These are phyloP conservation scores for Nicotiana sylvestris DNA, from an alignment of 257 asterid genomes.

Conservation along the genomic window DNA sequence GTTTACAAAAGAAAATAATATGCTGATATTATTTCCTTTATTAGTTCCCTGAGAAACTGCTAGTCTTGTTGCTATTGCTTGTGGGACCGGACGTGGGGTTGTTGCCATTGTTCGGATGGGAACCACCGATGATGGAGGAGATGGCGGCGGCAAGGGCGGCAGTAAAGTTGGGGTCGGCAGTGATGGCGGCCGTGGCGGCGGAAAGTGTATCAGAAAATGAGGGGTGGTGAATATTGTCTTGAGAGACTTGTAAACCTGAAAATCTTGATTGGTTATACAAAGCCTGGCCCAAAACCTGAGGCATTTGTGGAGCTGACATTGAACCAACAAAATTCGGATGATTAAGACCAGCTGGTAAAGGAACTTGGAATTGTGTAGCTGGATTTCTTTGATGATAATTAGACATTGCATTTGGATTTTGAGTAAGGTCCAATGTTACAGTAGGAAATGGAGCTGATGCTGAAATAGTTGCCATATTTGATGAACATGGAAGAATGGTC, in stretches of 20 bases:
- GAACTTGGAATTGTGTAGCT: conserved; percentile 44
- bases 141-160: conserved; percentile 92
- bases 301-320: conserved; percentile 23
- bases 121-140: conserved; percentile 67
- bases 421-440: conserved; percentile 87
- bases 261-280: conserved; percentile 72
- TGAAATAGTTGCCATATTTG: conserved; percentile 87
- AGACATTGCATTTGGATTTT: conserved; percentile 41
- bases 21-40: conserved; percentile 3
- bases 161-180: conserved; percentile 82
- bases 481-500: conserved; percentile 62
- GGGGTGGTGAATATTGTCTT: conserved; percentile 12
- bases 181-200: conserved; percentile 79
- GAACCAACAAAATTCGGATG: conserved; percentile 18
- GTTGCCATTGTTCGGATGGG: conserved; percentile 28
- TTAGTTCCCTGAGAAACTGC: conserved; percentile 38
- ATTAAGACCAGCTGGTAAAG: conserved; percentile 34
- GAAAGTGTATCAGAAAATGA: conserved; percentile 56
- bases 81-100: conserved; percentile 20
- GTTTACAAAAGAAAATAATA: not conserved
- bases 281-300: conserved; percentile 51
- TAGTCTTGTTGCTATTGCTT: conserved; percentile 22
- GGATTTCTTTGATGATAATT: conserved; percentile 39
- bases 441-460: conserved; percentile 98
- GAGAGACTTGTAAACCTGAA: conserved; percentile 71